Conservation (phyloP, 2,329 filamentous ascomycete species). For the Sarocladiaceae sp. region DNA sequence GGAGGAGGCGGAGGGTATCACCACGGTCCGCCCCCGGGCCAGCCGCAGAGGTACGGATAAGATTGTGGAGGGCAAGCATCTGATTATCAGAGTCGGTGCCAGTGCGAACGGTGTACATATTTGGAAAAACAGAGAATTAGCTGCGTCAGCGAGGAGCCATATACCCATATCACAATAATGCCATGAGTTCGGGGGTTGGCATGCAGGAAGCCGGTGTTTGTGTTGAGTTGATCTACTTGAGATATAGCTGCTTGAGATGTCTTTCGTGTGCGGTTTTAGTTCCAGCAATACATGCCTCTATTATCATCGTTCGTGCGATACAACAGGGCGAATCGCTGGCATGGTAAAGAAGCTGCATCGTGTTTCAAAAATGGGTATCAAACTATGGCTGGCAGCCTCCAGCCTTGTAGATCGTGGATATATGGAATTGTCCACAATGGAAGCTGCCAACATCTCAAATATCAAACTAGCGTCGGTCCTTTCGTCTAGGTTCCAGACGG, state of each 20-base stretch:
- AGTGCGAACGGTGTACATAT: no score
- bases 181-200: no score
- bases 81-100: no score
- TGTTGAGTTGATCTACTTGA: no score
- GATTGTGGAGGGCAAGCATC: neutral
- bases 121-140: neutral
- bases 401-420: no score
- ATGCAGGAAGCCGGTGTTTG: no score
- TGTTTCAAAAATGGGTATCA: neutral
- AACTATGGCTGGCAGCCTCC: neutral
- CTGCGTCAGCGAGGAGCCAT: neutral
- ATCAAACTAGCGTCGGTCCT: neutral
- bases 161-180: neutral
- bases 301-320: no score
- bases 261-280: no score
- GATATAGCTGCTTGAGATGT: no score
- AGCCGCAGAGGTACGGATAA: neutral
- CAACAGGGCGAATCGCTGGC: no score
- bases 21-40: conserved; percentile 23
- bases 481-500: conserved; percentile 16
- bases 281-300: neutral
- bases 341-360: no score
- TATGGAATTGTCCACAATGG: no score
- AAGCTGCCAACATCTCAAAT: neutral
- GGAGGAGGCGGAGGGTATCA: conserved; percentile 25